phyloP scores from a whole-genome alignment of 805 yeast species.

The Hagleromyces aurorensis region DNA sequence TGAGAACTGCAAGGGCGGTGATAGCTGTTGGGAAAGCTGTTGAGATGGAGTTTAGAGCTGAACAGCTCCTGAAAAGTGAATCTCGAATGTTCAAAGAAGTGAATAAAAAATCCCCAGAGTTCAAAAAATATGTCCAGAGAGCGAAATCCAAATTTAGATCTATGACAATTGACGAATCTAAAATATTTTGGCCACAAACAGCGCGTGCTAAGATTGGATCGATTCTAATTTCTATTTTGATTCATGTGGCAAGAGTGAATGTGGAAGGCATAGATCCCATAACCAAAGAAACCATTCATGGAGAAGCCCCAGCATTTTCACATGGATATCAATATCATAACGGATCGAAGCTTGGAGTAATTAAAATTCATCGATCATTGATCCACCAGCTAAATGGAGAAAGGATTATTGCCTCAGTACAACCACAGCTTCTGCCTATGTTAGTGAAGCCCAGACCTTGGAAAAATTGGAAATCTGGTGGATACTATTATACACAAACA shows the following conservation, averaged over 20 bases:
- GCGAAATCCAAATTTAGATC: slow-evolving; percentile 33
- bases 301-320: slow-evolving; percentile 81
- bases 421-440: slow-evolving; percentile 91
- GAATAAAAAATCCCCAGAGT: slow-evolving; percentile 39
- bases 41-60: slow-evolving; percentile 76
- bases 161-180: slow-evolving; percentile 31
- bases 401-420: slow-evolving; percentile 53
- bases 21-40: slow-evolving; percentile 75
- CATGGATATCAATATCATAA: slow-evolving; percentile 77
- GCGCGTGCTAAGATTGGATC: slow-evolving; percentile 74
- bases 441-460: slow-evolving; percentile 84
- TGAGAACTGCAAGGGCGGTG: slow-evolving; percentile 77
- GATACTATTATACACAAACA: slow-evolving; percentile 60
- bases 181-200: slow-evolving; percentile 46
- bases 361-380: slow-evolving; percentile 65
- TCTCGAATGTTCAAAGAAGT: slow-evolving; percentile 46
- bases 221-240: slow-evolving; percentile 58
- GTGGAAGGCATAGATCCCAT: slow-evolving; percentile 78
- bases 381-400: slow-evolving; percentile 61
- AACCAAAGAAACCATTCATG: slow-evolving; percentile 56
- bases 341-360: slow-evolving; percentile 75
- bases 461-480: slow-evolving; percentile 78
- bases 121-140: slow-evolving; percentile 35
- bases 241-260: slow-evolving; percentile 75
- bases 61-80: slow-evolving; percentile 51